phyloP scores from a whole-genome alignment of 257 asterid genomes.

The Buddleja alternifolia region DNA sequence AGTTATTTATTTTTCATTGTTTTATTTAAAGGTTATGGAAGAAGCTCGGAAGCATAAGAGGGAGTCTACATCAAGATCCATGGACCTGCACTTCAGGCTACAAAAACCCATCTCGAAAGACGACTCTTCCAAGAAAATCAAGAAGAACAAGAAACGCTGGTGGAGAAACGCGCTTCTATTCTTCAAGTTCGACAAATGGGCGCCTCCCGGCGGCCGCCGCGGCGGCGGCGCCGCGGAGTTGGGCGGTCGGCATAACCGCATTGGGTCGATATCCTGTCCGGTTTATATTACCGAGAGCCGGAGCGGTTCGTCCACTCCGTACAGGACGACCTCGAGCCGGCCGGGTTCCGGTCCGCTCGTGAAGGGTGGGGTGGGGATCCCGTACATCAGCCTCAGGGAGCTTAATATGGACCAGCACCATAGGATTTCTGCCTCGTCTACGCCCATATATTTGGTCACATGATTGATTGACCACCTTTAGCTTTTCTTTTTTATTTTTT shows the following conservation, averaged over 20 bases:
- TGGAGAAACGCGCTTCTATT: constrained; percentile 74
- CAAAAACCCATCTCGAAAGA: constrained; percentile 54
- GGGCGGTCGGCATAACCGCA: constrained; percentile 32
- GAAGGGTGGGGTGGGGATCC: constrained; percentile 56
- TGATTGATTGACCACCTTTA: constrained; percentile 33
- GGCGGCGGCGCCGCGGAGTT: constrained; percentile 10
- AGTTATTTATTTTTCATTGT: background rate
- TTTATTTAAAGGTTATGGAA: constrained; percentile 55
- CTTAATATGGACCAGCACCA: constrained; percentile 52
- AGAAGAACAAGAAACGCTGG: constrained; percentile 75
- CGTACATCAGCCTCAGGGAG: constrained; percentile 76
- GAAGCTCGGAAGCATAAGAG: constrained; percentile 65
- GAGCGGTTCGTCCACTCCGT: constrained; percentile 64
- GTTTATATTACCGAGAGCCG: constrained; percentile 73
- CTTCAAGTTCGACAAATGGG: constrained; percentile 53
- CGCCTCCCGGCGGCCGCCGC: constrained; percentile 8
- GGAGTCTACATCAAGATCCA: constrained; percentile 41
- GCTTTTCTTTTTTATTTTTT: background rate
- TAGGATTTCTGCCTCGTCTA: constrained; percentile 44
- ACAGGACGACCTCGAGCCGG: constrained; percentile 53
- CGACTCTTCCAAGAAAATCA: constrained; percentile 59
- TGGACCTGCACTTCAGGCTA: constrained; percentile 52
- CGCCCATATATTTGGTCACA: constrained; percentile 89
- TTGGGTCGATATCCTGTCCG: constrained; percentile 67
- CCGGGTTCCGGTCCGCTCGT: constrained; percentile 52